Evolutionary conservation across 108 stramenopile genomes (phyloP).

Genomic region (Nannochloropsis gaditana): DNA sequence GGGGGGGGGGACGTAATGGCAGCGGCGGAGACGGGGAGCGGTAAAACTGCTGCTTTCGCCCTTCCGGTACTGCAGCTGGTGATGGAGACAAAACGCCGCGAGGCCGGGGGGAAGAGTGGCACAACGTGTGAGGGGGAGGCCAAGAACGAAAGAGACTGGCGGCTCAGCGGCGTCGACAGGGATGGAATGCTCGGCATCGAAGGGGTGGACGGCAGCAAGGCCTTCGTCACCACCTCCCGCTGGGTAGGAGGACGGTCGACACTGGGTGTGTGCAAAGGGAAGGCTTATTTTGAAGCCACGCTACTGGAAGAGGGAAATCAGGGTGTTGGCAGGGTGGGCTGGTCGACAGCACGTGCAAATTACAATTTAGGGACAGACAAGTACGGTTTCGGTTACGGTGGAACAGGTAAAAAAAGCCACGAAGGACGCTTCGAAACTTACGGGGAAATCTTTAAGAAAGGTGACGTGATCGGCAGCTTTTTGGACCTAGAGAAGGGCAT

Average conservation of each 20-base stretch:
- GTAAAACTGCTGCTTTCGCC: constrained; percentile 79
- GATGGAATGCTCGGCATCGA: constrained; percentile 40
- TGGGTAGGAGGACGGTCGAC: constrained; percentile 35
- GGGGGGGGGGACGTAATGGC: constrained; percentile 76
- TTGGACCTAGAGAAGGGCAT: constrained; percentile 45
- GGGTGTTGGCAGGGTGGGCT: constrained; percentile 44
- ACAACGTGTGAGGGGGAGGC: not conserved
- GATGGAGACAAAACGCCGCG: constrained; percentile 16
- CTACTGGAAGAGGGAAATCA: constrained; percentile 3
- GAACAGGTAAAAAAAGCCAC: constrained; percentile 54
- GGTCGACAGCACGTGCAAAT: constrained; percentile 26
- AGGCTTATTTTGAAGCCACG: constrained; percentile 30
- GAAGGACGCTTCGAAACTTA: constrained; percentile 49
- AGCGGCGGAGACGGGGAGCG: constrained; percentile 79
- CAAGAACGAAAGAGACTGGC: constrained; percentile 26
- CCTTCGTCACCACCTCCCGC: not conserved
- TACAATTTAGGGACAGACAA: constrained; percentile 50
- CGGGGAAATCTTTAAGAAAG: constrained; percentile 48
- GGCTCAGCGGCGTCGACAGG: constrained; percentile 44
- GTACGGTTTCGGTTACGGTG: constrained; percentile 55
- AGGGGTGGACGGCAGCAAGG: not conserved
- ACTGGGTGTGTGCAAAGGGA: constrained; percentile 29
- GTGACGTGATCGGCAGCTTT: constrained; percentile 54
- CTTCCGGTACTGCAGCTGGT: constrained; percentile 67
- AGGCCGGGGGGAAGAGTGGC: not conserved